Evolutionary conservation across 768 basidiomycete species (phyloP).

Genomic region (Lentinula sp.): DNA sequence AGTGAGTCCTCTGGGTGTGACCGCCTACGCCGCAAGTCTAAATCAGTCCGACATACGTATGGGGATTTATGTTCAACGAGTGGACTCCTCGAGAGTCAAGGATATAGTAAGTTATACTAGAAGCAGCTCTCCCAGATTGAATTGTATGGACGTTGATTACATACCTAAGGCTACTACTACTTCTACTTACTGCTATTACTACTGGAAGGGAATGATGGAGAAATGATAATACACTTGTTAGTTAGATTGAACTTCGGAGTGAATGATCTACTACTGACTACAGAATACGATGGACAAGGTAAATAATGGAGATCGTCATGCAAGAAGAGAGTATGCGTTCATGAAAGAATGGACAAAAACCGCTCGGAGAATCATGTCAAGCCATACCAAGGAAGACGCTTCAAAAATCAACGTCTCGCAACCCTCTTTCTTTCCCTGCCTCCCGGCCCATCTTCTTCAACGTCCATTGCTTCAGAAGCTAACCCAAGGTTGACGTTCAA

Average conservation of each 20-base stretch:
- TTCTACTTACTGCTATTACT: neutral
- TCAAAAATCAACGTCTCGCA: constrained; percentile 44
- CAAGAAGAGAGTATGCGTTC: neutral
- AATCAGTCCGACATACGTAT: no score
- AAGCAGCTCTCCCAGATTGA: neutral
- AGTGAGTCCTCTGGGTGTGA: no score
- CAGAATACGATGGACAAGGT: neutral
- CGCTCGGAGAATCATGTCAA: neutral
- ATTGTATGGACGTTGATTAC: neutral
- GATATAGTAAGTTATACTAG: neutral
- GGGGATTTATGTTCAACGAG: no score
- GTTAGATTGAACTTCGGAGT: neutral
- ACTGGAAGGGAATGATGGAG: neutral
- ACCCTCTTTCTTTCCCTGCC: constrained; percentile 70
- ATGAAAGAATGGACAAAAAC: neutral
- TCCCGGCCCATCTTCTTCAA: constrained; percentile 57
- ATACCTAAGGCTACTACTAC: neutral
- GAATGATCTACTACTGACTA: neutral
- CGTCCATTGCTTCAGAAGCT: constrained; percentile 56
- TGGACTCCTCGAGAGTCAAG: neutral
- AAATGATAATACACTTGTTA: neutral
- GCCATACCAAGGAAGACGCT: neutral
- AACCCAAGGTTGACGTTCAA: neutral
- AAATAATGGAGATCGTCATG: neutral
- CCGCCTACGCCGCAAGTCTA: no score